These are phyloP conservation scores for Dacryopinax spathularia DNA, from an alignment of 768 basidiomycete species.

Conservation along the genomic window DNA sequence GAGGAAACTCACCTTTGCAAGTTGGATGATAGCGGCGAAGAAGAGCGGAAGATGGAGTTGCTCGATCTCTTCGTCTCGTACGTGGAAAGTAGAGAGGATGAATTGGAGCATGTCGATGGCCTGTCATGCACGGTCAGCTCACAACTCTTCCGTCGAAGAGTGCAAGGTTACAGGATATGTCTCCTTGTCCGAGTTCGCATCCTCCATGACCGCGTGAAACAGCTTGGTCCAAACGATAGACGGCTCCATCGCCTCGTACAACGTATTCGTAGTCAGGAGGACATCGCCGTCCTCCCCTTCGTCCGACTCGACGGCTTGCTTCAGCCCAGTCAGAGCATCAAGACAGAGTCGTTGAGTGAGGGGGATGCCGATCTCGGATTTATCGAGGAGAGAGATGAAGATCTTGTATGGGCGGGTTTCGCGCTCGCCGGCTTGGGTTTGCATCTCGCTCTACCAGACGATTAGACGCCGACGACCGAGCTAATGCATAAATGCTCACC, in stretches of 20 bases:
- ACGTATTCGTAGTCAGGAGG: slow-evolving; percentile 65
- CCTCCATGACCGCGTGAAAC: slow-evolving; percentile 24
- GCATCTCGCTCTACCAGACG: slow-evolving; percentile 53
- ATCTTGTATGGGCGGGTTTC: slow-evolving; percentile 87
- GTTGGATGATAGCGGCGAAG: slow-evolving; percentile 52
- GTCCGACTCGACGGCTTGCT: slow-evolving; percentile 32
- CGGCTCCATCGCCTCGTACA: slow-evolving; percentile 88
- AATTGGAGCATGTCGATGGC: slow-evolving; percentile 55
- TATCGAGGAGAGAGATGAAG: slow-evolving; percentile 86
- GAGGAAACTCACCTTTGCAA: slow-evolving; percentile 51
- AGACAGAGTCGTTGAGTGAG: slow-evolving; percentile 67
- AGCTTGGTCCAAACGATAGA: slow-evolving; percentile 73
- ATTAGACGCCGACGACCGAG: neutral
- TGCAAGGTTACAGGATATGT: neutral
- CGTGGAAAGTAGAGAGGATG: slow-evolving; percentile 53
- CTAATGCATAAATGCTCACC: slow-evolving; percentile 25
- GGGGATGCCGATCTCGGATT: slow-evolving; percentile 84
- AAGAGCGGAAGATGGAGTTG: slow-evolving; percentile 67
- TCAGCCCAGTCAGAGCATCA: slow-evolving; percentile 64
- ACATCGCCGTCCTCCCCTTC: slow-evolving; percentile 32
- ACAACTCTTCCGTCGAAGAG: too few relatives aligned
- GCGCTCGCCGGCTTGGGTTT: slow-evolving; percentile 54
- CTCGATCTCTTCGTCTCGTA: slow-evolving; percentile 78
- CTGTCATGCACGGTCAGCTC: slow-evolving; percentile 28
- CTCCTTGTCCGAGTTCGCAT: slow-evolving; percentile 6